Percentiles rank a stretch among this genome's conserved stretches.
phyloP scores from a whole-genome alignment of 2,329 filamentous ascomycete genomes.

The Cryphonectria carpinicola region DNA sequence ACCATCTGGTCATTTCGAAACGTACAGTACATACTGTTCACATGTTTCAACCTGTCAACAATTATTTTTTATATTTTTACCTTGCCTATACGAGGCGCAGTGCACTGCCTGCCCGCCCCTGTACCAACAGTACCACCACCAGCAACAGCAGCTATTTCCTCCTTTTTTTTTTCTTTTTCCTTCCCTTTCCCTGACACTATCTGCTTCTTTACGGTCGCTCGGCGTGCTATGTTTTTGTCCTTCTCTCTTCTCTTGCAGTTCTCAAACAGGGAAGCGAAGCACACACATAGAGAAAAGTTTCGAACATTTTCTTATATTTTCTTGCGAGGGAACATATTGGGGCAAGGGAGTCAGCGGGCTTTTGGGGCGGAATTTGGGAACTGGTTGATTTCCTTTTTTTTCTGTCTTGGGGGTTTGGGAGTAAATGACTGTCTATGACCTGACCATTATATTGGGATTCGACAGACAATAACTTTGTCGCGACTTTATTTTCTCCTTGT shows the following conservation, averaged over 20 bases:
- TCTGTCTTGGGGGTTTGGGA: background rate
- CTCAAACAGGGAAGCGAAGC: background rate
- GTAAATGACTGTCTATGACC: background rate
- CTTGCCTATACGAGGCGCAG: background rate
- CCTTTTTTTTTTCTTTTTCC: background rate
- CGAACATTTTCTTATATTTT: background rate
- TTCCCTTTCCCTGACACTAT: background rate
- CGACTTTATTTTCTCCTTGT: background rate
- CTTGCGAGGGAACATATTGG: background rate
- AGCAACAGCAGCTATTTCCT: background rate
- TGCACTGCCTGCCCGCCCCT: background rate
- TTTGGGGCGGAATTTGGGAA: background rate
- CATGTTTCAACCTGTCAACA: background rate
- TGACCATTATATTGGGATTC: background rate
- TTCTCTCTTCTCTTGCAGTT: background rate
- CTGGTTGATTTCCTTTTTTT: background rate
- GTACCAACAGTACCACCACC: background rate
- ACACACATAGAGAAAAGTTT: slow-evolving; percentile 7
- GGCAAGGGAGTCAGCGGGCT: background rate
- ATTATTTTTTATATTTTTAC: background rate
- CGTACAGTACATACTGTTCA: slow-evolving; percentile 1
- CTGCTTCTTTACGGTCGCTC: background rate
- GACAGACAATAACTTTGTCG: background rate
- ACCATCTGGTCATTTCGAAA: background rate
- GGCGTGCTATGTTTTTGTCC: background rate